Conservation (phyloP, 2,329 filamentous ascomycete species). For the Fusarium robinianum region DNA sequence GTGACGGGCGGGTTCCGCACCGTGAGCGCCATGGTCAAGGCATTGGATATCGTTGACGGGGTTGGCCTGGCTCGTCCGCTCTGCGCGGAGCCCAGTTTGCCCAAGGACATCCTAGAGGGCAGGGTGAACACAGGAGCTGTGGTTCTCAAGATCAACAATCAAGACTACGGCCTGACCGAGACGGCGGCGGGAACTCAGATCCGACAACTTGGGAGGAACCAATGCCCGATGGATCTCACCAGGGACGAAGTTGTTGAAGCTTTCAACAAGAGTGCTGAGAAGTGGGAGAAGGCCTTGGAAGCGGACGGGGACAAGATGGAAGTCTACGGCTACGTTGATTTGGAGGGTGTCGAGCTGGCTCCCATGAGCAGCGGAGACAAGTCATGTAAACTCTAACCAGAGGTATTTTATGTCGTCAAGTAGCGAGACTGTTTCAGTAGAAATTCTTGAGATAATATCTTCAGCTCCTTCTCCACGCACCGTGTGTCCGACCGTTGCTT, state of each 20-base stretch:
- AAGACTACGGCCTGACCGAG: not conserved
- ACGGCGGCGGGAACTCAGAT: not conserved
- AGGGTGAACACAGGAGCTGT: conserved; percentile 1
- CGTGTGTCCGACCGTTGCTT: too few species aligned
- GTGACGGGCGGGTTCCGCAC: conserved; percentile 63
- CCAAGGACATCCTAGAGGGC: not conserved
- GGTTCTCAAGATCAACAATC: not conserved
- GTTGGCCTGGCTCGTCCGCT: conserved; percentile 56
- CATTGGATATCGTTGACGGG: conserved; percentile 61
- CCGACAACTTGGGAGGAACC: not conserved
- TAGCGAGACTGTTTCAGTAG: too few species aligned
- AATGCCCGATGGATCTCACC: not conserved
- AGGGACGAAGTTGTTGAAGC: not conserved
- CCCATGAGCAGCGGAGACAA: not conserved
- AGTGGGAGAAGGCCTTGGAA: not conserved
- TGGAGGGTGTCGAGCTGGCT: not conserved
- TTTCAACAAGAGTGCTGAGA: not conserved
- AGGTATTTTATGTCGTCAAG: too few species aligned
- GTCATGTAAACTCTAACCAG: not conserved
- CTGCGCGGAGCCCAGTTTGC: not conserved
- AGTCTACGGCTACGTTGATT: not conserved
- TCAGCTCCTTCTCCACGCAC: too few species aligned
- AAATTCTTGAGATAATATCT: too few species aligned
- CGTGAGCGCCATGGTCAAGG: conserved; percentile 60
- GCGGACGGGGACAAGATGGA: not conserved